Base-by-base conservation (phyloP, 192 early-diverging fungal genomes). In the Powellomyces hirtus region DNA sequence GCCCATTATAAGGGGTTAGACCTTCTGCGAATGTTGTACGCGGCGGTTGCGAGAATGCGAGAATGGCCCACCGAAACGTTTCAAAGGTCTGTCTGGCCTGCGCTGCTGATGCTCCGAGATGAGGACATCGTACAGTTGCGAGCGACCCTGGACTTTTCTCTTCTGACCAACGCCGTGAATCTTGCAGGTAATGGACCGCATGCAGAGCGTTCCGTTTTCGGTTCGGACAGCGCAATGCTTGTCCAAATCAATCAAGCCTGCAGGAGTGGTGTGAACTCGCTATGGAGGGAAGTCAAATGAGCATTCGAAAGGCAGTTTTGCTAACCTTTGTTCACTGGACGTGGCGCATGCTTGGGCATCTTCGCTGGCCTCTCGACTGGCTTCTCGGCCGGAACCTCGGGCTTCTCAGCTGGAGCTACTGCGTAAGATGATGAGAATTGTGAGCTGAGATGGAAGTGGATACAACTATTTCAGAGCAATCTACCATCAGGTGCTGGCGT, bases 171-270 rank as follows among this genome's bases (percentile, higher is more conserved):
- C 92, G 31, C 91, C 88, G 62, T 98, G 96, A 4, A 92, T 94
- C 72, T 98, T 98, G 80, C 96, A 98, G 30, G 94, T 98, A 14
- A 98, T 84, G 44, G 93, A 92, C 42, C 96, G 89, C 46, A 87
- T 80, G 75, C 96, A 98, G 0, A 83, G 83, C 45, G 73, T 55
- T 13, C 80, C 82, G 35, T 81, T 86, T 0, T 87, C 84, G 26
- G 78, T 69, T 35, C 71, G 56, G 16, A 96, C 94, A 63, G 94
- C 96, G 68, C 96, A 98, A 62, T 96, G 91, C 59, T 86, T 89
- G 74, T 98, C 94, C 67, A 95, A 70, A 66, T 98, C 93, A 68
- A 98, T 68, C 38, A 94, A 90, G 24, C 79, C 80, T 80, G 56
- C 20, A 36, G 20, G n/a, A n/a, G n/a, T n/a, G n/a, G n/a, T n/a